Evolutionary conservation across 768 basidiomycete genomes (phyloP), one percentile per base, ranked within the genome.

Genomic region (Auricularia heimuer): DNA sequence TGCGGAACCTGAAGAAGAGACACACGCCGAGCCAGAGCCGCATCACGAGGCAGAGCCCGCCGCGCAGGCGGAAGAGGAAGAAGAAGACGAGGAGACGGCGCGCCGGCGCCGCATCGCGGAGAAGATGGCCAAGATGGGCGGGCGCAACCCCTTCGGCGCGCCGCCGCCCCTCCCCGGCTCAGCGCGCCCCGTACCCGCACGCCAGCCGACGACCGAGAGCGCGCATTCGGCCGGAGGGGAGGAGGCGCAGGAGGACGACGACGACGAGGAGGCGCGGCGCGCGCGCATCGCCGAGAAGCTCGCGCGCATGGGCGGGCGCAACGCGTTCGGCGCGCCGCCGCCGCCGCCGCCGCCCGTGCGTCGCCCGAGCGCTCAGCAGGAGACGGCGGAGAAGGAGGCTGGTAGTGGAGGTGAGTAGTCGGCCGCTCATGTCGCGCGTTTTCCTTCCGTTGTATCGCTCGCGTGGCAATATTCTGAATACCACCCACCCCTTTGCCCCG

Each of bases 291-390:
- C 86, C 29, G 86, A 84, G 66, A 77, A 75, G 24, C 70, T 85
- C 44, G 84, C 85, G 6, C 82, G 84, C 73, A 85, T 84, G 77
- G 89, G 87, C 16, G 81, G 82, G 68, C 75, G 81, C 76, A 78
- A 86, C 68, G 83, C 86, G 2, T 80, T 86, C 63, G 75, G 78
- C 7, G 74, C 77, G 14, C 77, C 71, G 35, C 39, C 39, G 39
- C 74, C 39, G 39, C 74, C 77, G 33, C 14, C 77, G 14, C 77
- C 71, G 35, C 39, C 39, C 8, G 74, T 76, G 33, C 14, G 73
- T n/a, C 24, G 29, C 18, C 54, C 54, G 29, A 54, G n/a, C 54
- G 29, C 54, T 18, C 54, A 29, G n/a, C 11, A n/a, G n/a, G 11
- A 54, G 11, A 18, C 29, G 54, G 45, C 45, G 45, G n/a, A 47